These are phyloP conservation scores for Ambrosiella xylebori DNA, from an alignment of 2,329 filamentous ascomycete genomes.

Conservation along the genomic window DNA sequence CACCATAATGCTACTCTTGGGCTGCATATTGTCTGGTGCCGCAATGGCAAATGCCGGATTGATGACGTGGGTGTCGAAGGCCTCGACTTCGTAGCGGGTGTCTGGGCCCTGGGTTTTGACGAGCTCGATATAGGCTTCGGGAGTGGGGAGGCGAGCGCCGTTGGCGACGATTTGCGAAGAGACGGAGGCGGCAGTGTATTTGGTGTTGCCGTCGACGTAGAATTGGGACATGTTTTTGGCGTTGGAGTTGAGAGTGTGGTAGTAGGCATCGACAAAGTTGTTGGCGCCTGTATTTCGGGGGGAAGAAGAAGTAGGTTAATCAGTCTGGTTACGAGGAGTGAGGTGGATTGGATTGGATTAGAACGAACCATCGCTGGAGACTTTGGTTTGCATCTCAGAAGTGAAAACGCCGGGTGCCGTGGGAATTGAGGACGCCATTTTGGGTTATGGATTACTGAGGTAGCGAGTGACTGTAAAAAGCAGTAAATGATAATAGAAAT, in stretches of 20 bases:
- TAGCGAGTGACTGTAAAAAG: neutral
- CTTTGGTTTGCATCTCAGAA: conserved; percentile 13
- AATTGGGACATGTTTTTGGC: conserved; percentile 40
- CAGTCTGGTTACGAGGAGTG: neutral
- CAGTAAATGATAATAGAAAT: too few species aligned
- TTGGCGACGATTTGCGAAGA: conserved; percentile 63
- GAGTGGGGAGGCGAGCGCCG: conserved; percentile 46
- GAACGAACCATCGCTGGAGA: conserved; percentile 12
- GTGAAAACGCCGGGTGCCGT: conserved; percentile 10
- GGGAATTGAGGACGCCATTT: conserved; percentile 3
- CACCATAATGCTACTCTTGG: conserved; percentile 53
- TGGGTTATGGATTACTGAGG: neutral
- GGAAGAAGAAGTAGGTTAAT: neutral
- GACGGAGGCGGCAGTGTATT: conserved; percentile 18
- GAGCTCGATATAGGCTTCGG: conserved; percentile 47
- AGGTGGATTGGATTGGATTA: neutral
- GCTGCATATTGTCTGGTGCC: conserved; percentile 35
- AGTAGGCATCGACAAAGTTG: conserved; percentile 33
- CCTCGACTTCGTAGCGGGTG: conserved; percentile 55
- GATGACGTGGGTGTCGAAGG: conserved; percentile 60
- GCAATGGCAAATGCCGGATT: conserved; percentile 48
- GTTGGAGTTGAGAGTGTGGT: conserved; percentile 52
- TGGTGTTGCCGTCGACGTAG: conserved; percentile 36
- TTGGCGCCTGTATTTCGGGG: conserved; percentile 11
- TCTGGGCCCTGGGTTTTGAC: conserved; percentile 44